Conservation (phyloP, 2,329 filamentous ascomycete genomes). For the Claviceps sorghi region DNA sequence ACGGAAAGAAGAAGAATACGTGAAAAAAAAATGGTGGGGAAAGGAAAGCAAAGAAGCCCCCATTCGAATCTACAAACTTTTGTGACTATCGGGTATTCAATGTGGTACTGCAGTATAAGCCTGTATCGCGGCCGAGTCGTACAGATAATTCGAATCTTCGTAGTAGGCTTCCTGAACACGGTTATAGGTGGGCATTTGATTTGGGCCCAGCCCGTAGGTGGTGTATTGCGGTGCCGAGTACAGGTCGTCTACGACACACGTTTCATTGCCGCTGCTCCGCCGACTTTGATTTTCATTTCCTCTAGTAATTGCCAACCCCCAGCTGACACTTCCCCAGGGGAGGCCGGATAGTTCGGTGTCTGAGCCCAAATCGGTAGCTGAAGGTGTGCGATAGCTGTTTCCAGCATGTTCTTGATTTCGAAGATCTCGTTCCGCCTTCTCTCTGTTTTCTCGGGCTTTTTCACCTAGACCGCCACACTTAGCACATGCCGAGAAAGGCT, state of each 20-base stretch:
- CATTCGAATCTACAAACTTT: no score
- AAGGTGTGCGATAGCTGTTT: constrained; percentile 48
- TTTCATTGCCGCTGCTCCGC: constrained; percentile 26
- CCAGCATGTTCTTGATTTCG: constrained; percentile 50
- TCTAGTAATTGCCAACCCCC: constrained; percentile 37
- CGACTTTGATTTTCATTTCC: constrained; percentile 35
- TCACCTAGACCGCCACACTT: constrained; percentile 36
- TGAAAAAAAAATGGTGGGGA: not conserved
- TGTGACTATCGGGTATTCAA: not conserved
- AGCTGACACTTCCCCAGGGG: constrained; percentile 56
- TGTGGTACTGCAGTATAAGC: not conserved
- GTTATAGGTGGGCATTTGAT: constrained; percentile 19
- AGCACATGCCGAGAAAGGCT: not conserved
- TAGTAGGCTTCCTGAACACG: constrained; percentile 20
- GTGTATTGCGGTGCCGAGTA: constrained; percentile 15
- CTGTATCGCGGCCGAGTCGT: constrained; percentile 8
- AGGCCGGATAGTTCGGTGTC: constrained; percentile 45
- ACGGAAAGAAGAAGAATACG: not conserved
- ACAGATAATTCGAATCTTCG: constrained; percentile 17
- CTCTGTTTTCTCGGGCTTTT: constrained; percentile 53
- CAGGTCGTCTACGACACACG: constrained; percentile 21
- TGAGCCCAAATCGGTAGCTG: constrained; percentile 37
- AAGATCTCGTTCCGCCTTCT: constrained; percentile 47
- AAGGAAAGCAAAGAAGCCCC: not conserved
- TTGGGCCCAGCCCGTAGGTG: constrained; percentile 10